Base-by-base conservation (phyloP, 140 eudicot genomes). In the Erigeron philadelphicus region DNA sequence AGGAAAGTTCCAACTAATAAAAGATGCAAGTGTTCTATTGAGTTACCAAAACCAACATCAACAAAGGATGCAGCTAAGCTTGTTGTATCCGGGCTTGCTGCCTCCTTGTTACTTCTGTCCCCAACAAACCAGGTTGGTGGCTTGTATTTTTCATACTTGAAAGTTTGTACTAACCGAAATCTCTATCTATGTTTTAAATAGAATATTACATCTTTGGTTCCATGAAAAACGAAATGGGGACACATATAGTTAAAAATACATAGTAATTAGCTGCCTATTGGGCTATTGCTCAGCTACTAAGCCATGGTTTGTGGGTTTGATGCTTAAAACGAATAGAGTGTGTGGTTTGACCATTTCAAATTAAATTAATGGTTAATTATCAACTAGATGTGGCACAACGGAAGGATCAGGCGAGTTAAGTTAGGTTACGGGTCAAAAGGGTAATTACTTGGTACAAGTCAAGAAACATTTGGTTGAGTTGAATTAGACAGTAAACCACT, bases 41-140 rank as follows among this genome's bases (percentile, higher is more conserved):
- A 81, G 72, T 72, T 76, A 42, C 72, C 82, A 35, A 72, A 52
- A 16, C 64, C 76, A 18, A 42, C 44, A 40, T 74, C 84, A 54
- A 61, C 66, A 48, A 87, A 69, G 54, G 58, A 75, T 67, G 81
- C 78, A 71, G 61, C 81, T 68, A 75, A 74, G 79, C 87, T 75
- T 68, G 74, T 83, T 21, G 60, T 86, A 23, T 68, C 98, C 45
- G 98, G 90, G 63, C 79, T 92, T 73, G 90, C 91, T 42, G 88
- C 93, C 71, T 84, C 95, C 17, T 67, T 87, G 58, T 12, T 88
- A 40, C 81, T 86, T 72, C 73, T 92, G 43, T 83, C 95, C 55
- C 87, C 82, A 45, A 65, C 85, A 48, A 79, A 72, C 65, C 82
- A 80, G 96, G 97, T 90, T 67, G 66, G 84, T 82, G 61, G 47